Base-by-base conservation (phyloP, 495 filamentous ascomycete species). In the Annulohypoxylon bovei region DNA sequence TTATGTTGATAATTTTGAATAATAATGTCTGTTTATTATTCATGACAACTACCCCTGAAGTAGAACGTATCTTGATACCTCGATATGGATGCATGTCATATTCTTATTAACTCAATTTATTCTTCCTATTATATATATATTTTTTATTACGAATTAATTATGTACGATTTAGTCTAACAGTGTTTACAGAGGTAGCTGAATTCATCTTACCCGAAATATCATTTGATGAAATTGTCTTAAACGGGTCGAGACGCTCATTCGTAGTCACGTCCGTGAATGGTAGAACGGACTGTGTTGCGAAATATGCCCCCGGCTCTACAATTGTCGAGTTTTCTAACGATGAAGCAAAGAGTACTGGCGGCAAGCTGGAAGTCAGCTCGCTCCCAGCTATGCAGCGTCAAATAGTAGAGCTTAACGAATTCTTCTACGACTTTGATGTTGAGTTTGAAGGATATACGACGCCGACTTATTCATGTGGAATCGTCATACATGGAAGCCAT, bases 401-500 rank as follows among this genome's bases (percentile, higher is more conserved):
- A 67, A 83, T 90, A 64, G 80, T 83, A 60, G 83, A 84, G 68
- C 86, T 92, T 63, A 94, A 95, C 74, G 78, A 90, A 37, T 84
- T 88, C 25, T 82, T 97, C 22, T 77, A 83, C 18, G 83, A 85
- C 47, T 88, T 92, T 62, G 86, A 87, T 54, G 66, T 74, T 37
- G 69, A 69, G 25, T 75, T 74, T 28, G 76, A 78, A 46, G 72
- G 71, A 47, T 67, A 72, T 35, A 67, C 75, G 64, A 70, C 62
- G 62, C 73, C 64, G 76, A 67, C 72, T 12, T 75, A 60, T 22
- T 78, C 85, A 39, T 85, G 86, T 44, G 83, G 89, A 30, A 86
- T 95, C 50, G 80, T 97, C 65, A 82, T 99, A 44, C 88, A 95
- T 80, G 93, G 95, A 46, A 87, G 91, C 54, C 88, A 92, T 70